Percentiles rank a stretch among this genome's conserved stretches.
phyloP scores from a whole-genome alignment of 1,139 yeast species.

The Taiozyma sp. region DNA sequence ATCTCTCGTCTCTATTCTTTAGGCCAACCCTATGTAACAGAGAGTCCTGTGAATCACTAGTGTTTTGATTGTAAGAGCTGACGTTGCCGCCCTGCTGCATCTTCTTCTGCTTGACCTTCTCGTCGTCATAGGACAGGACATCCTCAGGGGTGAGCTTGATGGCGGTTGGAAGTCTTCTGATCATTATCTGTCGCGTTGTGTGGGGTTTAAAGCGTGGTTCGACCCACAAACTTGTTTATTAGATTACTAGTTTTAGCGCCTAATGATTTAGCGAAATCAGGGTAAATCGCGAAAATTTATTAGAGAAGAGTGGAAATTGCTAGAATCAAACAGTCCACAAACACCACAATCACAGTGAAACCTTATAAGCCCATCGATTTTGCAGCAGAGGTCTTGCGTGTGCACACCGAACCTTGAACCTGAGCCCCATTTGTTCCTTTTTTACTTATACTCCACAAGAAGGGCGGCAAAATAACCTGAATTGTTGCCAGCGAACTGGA shows the following conservation, averaged over 20 bases:
- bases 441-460: background rate
- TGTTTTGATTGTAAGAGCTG: slow-evolving; percentile 17
- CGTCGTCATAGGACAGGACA: slow-evolving; percentile 56
- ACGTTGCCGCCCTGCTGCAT: background rate
- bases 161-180: slow-evolving; percentile 61
- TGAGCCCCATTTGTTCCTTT: background rate
- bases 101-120: slow-evolving; percentile 12
- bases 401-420: background rate
- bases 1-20: slow-evolving; percentile 18
- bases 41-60: slow-evolving; percentile 10
- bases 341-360: background rate
- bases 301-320: background rate
- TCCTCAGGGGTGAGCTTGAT: slow-evolving; percentile 65
- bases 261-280: background rate
- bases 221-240: background rate
- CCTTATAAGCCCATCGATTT: background rate
- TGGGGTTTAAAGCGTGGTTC: background rate
- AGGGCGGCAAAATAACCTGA: background rate
- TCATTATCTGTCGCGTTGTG: slow-evolving; percentile 33
- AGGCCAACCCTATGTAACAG: slow-evolving; percentile 4
- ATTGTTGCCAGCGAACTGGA: background rate
- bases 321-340: background rate
- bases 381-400: background rate
- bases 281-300: background rate
- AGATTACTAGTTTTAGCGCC: background rate